Base-by-base conservation (phyloP, 1,284 basidiomycete species). In the Heliocybe sulcata region DNA sequence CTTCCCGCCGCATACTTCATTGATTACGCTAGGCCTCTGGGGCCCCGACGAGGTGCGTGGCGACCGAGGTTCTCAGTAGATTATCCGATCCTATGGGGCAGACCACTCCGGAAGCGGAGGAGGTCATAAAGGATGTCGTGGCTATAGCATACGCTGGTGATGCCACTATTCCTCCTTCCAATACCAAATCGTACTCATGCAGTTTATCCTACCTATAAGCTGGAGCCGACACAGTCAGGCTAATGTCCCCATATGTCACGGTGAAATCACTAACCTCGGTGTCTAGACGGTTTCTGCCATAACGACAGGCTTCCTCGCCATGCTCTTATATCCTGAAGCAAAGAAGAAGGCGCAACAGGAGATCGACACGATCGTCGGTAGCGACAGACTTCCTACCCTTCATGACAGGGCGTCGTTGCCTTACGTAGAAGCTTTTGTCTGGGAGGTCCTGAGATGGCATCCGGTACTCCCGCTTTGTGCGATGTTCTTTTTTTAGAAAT, bases 321-420 rank as follows among this genome's bases (percentile, higher is more conserved):
- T 81, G 78, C 66, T 75, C 33, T 65, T 76, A 49, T 66, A 80
- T 62, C 81, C 82, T 1, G 67, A 75, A 3, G 75, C 75, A 1
- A 73, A 77, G 59, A 65, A 66, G 60, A 79, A 77, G 63, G 76
- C 76, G 2, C 80, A 81, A 61, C 68, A 67, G 19, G 82, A 84
- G 64, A 73, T 83, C 45, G 82, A 83, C 62, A 56, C 59, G 31
- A 75, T 81, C 3, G 65, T 79, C 55, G 79, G 80, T 20, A 61
- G 52, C 27, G 66, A 71, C 48, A 69, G 76, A n/a, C 68, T 82
- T 25, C 77, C 78, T 16, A 73, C 64, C 35, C 62, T 77, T 45
- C 69, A 75, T 19, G 81, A 82, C 65, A 67, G 76, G 54, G 66
- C 69, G 16, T 72, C 71, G 49, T 69, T 84, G 54, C 76, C 77